Percentiles rank a stretch among this genome's conserved stretches.
phyloP scores from a whole-genome alignment of 2,329 filamentous ascomycete genomes.

The Metarhizium sp. region DNA sequence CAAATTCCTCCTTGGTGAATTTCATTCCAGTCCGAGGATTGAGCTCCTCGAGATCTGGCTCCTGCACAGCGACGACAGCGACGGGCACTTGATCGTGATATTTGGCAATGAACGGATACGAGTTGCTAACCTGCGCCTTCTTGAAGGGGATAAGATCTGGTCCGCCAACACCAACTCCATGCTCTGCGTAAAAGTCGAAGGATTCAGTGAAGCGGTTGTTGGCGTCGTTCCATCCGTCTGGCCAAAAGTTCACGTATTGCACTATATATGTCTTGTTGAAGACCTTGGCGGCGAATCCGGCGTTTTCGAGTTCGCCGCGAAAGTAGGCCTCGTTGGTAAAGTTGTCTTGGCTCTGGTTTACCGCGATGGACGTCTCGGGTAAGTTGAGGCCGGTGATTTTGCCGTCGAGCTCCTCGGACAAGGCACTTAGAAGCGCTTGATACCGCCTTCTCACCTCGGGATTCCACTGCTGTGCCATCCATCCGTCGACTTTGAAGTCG shows the following conservation, averaged over 20 bases:
- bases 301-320: too few species aligned
- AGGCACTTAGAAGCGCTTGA: too few species aligned
- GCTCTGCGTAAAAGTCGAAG: slow-evolving; percentile 9
- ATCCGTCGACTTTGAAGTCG: background rate
- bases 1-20: slow-evolving; percentile 11
- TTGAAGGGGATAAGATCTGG: slow-evolving; percentile 10
- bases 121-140: slow-evolving; percentile 7
- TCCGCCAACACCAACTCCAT: slow-evolving; percentile 10
- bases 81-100: slow-evolving; percentile 1
- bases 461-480: background rate
- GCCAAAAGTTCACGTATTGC: too few species aligned
- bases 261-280: too few species aligned
- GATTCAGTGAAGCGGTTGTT: background rate
- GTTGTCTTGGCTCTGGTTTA: too few species aligned
- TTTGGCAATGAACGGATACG: slow-evolving; percentile 8
- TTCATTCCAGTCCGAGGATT: slow-evolving; percentile 4
- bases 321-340: too few species aligned
- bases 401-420: too few species aligned
- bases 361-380: too few species aligned
- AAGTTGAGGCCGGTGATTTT: too few species aligned
- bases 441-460: slow-evolving; percentile 4
- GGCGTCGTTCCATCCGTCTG: too few species aligned
- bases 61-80: background rate
- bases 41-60: background rate
- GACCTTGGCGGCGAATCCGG: too few species aligned